A percentile compares a stretch with the other conserved stretches of the same genome.
Conservation (phyloP, 2,329 filamentous ascomycete species). For the Scytalidium sp. region DNA sequence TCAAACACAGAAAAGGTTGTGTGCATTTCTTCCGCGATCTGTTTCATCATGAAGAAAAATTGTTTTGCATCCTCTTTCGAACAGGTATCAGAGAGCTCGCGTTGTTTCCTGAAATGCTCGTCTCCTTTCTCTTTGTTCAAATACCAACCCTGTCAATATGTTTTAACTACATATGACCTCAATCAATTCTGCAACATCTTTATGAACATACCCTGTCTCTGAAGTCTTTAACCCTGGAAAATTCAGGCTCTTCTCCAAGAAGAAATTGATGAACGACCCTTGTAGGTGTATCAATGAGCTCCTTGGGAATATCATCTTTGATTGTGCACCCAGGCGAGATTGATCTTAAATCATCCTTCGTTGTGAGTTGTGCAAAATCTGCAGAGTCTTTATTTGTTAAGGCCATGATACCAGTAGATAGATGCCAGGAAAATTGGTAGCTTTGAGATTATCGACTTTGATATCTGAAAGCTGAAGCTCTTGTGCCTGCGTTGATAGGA, state of each 20-base stretch:
- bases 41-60: slow-evolving; percentile 41
- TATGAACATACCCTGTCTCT: slow-evolving; percentile 12
- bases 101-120: slow-evolving; percentile 37
- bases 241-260: slow-evolving; percentile 12
- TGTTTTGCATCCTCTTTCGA: slow-evolving; percentile 11
- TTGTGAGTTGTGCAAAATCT: background rate
- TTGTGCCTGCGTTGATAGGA: no score
- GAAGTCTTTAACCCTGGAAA: slow-evolving; percentile 13
- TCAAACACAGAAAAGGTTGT: slow-evolving; percentile 4
- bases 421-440: no score
- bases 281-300: background rate
- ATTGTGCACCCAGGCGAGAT: background rate
- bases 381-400: background rate
- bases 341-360: background rate
- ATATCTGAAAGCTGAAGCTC: no score
- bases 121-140: slow-evolving; percentile 40
- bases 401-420: no score
- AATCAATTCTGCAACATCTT: background rate
- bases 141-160: background rate
- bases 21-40: slow-evolving; percentile 41
- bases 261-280: slow-evolving; percentile 15
- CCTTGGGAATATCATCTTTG: background rate
- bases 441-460: no score
- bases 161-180: background rate
- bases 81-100: slow-evolving; percentile 32